Evolutionary conservation across 495 filamentous ascomycete species (phyloP).

Genomic region (Aspergillus ostianus): DNA sequence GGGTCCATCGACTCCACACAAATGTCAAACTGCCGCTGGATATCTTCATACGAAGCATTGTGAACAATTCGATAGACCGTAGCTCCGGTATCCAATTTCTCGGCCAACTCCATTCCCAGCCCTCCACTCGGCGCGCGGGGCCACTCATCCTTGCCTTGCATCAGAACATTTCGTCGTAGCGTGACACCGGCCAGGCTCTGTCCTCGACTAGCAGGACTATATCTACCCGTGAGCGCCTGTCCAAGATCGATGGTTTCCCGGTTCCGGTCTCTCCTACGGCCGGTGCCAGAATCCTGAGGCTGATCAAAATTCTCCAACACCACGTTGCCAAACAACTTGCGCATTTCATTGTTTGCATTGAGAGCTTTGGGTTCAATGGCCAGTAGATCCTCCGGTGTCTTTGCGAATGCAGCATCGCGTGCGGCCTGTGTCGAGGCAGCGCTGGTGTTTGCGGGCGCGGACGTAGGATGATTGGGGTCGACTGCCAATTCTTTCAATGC

Average conservation of each 20-base stretch:
- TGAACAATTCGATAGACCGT: slow-evolving; percentile 70
- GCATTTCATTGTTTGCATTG: slow-evolving; percentile 91
- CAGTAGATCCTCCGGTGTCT: slow-evolving; percentile 56
- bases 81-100: slow-evolving; percentile 49
- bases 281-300: slow-evolving; percentile 46
- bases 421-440: slow-evolving; percentile 26
- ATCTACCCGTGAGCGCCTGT: slow-evolving; percentile 62
- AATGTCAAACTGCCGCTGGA: slow-evolving; percentile 73
- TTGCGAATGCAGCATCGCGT: slow-evolving; percentile 45
- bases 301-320: slow-evolving; percentile 64
- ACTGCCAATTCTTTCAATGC: slow-evolving; percentile 65
- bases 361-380: slow-evolving; percentile 75
- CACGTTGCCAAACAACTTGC: slow-evolving; percentile 80
- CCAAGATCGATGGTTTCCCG: slow-evolving; percentile 64
- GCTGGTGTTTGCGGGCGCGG: slow-evolving; percentile 19
- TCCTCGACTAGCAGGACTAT: slow-evolving; percentile 54
- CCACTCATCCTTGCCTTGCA: slow-evolving; percentile 91
- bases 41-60: slow-evolving; percentile 67
- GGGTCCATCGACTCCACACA: slow-evolving; percentile 83
- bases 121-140: slow-evolving; percentile 77
- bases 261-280: slow-evolving; percentile 51
- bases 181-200: slow-evolving; percentile 67
- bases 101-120: slow-evolving; percentile 75
- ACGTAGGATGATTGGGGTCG: slow-evolving; percentile 17
- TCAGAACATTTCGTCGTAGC: slow-evolving; percentile 74